phyloP scores from a whole-genome alignment of 2,329 filamentous ascomycete genomes.

The Tolypocladium cylindrosporum region DNA sequence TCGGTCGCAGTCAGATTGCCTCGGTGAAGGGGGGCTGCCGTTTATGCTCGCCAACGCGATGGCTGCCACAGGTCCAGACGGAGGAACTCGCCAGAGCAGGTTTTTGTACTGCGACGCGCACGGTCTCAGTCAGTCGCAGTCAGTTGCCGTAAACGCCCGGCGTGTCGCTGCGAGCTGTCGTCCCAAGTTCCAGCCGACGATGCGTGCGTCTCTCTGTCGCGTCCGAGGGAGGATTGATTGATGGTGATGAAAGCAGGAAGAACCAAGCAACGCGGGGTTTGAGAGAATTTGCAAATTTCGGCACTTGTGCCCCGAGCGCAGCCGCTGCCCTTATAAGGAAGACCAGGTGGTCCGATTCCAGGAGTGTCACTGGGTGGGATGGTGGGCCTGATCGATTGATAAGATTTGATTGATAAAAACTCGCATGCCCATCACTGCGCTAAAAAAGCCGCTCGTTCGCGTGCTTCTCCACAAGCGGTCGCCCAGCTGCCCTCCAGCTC shows the following conservation, averaged over 20 bases:
- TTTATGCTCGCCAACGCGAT: neutral
- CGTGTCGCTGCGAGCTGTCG: neutral
- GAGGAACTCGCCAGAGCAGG: neutral
- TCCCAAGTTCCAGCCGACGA: neutral
- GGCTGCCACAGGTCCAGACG: neutral
- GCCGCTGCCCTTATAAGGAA: conserved; percentile 3
- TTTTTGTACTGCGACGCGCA: neutral
- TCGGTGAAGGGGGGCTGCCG: neutral
- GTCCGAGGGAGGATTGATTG: neutral
- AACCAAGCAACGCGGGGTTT: neutral
- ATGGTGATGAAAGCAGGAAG: neutral
- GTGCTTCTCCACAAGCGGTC: neutral
- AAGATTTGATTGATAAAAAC: conserved; percentile 37
- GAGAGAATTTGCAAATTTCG: neutral
- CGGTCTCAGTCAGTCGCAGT: neutral
- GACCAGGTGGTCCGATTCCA: conserved; percentile 19
- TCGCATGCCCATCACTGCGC: conserved; percentile 3
- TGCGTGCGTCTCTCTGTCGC: neutral
- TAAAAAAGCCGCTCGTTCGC: neutral
- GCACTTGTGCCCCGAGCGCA: conserved; percentile 1
- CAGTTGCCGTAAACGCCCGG: neutral
- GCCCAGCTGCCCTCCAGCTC: neutral
- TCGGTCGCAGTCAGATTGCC: neutral
- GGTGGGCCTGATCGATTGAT: conserved; percentile 32
- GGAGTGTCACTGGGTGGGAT: conserved; percentile 16